Evolutionary conservation across 257 asterid species (phyloP), one percentile per base, ranked within the genome.

Genomic region (Nicotiana sylvestris): DNA sequence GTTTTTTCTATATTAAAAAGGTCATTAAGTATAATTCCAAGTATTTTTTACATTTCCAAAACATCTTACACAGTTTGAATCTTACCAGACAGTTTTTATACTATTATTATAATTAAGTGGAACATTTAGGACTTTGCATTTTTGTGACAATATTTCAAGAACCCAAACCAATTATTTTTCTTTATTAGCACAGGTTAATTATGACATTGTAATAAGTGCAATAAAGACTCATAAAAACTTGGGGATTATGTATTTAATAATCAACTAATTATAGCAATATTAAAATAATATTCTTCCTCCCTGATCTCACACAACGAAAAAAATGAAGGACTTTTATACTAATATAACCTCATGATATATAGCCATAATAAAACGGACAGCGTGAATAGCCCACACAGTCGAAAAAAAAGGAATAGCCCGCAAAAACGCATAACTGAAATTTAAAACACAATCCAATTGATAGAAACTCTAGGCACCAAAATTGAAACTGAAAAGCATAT

Each of bases 391-490:
- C 79, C 61, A 1, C 25, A 46, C 46, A 25, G 11, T 43, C 49
- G 2, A 6, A 39, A 39, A 7, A 39, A 7, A 39, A 72, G 49
- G 25, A 12, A 39, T 43, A 72, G 60, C 61, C 78, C 61, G 4
- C 39, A 72, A 72, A 13, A 72, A 1, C 6, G 61, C 79, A 70
- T 83, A 85, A 83, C 88, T 37, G 86, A 86, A 78, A 56, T 49
- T 60, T 39, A 43, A 86, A 81, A 60, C 46, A 65, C 27, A 43
- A 87, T 35, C 76, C 15, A n/a, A 39, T 61, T 25, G 66, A 49
- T 64, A 85, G 85, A 83, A 82, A 76, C 30, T 72, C 70, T 58
- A 64, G 88, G 89, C 79, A 82, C 85, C 81, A 51, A 84, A 84
- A 80, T 70, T 29, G 77, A 66, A 67, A 32, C 60, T 64, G 25